phyloP scores from a whole-genome alignment of 2,329 filamentous ascomycete genomes.

The Penicillium vulpinum region DNA sequence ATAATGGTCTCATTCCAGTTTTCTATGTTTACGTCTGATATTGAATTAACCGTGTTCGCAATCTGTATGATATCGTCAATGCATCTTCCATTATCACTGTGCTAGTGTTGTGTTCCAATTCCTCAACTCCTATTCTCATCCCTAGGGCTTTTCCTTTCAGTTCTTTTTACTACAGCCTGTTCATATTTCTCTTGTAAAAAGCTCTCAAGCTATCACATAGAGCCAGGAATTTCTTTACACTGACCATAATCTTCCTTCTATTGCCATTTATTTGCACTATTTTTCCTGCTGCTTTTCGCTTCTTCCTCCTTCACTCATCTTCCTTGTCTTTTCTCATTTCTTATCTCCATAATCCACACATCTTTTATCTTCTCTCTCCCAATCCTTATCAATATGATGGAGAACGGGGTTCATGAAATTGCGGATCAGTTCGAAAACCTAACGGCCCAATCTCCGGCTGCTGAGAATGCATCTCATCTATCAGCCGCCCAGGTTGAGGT shows the following conservation, averaged over 20 bases:
- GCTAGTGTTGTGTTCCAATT: background rate
- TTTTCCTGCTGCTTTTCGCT: background rate
- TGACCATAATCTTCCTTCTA: background rate
- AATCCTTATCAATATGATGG: background rate
- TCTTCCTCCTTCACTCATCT: background rate
- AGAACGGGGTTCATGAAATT: background rate
- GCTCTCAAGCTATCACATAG: background rate
- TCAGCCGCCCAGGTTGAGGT: background rate
- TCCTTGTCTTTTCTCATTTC: background rate
- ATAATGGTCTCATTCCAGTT: background rate
- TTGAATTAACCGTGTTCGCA: background rate
- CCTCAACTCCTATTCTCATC: background rate
- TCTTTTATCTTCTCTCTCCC: background rate
- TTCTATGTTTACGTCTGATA: background rate
- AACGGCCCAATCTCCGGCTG: background rate
- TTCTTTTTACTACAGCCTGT: background rate
- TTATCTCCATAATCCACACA: background rate
- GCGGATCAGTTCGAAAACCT: background rate
- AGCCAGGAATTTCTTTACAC: background rate
- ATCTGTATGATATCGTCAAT: background rate
- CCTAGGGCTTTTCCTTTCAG: background rate
- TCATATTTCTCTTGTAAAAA: background rate
- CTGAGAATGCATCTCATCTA: background rate
- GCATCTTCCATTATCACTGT: background rate
- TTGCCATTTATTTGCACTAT: too few species aligned